Evolutionary conservation across 1,139 yeast species (phyloP).

Genomic region (Hyphopichia khmerensis): DNA sequence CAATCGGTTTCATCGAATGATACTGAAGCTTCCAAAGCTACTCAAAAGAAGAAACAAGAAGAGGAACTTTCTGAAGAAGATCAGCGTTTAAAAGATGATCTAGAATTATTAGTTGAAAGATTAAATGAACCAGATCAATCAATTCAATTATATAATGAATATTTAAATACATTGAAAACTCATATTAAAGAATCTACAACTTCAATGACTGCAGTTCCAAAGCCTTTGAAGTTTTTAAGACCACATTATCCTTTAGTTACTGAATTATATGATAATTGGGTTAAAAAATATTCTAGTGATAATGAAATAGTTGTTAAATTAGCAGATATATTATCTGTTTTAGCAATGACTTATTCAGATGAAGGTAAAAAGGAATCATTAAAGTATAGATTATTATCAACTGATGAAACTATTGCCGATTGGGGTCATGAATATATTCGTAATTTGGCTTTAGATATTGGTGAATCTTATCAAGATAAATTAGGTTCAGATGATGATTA

Average conservation of each 20-base stretch:
- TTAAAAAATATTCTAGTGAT: constrained; percentile 19
- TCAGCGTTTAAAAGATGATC: constrained; percentile 79
- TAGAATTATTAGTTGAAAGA: constrained; percentile 84
- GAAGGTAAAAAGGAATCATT: constrained; percentile 80
- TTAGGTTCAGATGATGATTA: constrained; percentile 54
- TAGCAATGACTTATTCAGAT: constrained; percentile 93
- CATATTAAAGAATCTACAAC: constrained; percentile 91
- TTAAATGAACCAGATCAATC: constrained; percentile 48
- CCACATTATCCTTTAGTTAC: constrained; percentile 76
- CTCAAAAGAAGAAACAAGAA: constrained; percentile 40
- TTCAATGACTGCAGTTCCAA: constrained; percentile 99
- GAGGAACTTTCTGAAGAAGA: constrained; percentile 96
- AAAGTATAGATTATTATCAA: constrained; percentile 72
- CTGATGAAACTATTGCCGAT: constrained; percentile 59
- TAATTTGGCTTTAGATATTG: constrained; percentile 92
- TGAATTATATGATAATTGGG: constrained; percentile 69
- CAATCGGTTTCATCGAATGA: background rate
- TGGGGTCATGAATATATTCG: constrained; percentile 99
- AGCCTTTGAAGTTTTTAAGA: constrained; percentile 91
- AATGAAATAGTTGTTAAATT: constrained; percentile 24
- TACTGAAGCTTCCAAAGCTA: background rate
- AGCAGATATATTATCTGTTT: constrained; percentile 87
- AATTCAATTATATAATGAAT: constrained; percentile 50
- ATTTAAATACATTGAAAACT: constrained; percentile 68
- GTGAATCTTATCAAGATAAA: constrained; percentile 74